Evolutionary conservation across 345 rosid species (phyloP).

Genomic region (Arabidopsis thaliana): TAIR10.1 NC_003075.7:15011501-15012000

Average conservation of each 20-base stretch:
- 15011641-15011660: constrained; percentile 71
- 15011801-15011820: constrained; percentile 84
- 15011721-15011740: constrained; percentile 83
- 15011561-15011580: constrained; percentile 64
- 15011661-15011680: constrained; percentile 76
- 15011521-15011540: constrained; percentile 65
- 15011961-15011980: constrained; percentile 66
- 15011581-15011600: constrained; percentile 83
- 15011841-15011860: constrained; percentile 66
- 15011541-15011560: constrained; percentile 61
- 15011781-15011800: constrained; percentile 69
- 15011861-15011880: constrained; percentile 64
- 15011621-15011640: constrained; percentile 88
- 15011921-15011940: constrained; percentile 85
- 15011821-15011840: constrained; percentile 75
- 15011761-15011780: constrained; percentile 68
- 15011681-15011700: constrained; percentile 70
- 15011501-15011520: constrained; percentile 88
- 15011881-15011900: constrained; percentile 85
- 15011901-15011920: constrained; percentile 93
- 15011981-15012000: constrained; percentile 69
- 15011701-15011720: constrained; percentile 75
- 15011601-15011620: constrained; percentile 83
- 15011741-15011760: constrained; percentile 70
- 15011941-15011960: constrained; percentile 79